Percentiles rank a stretch among this genome's conserved stretches.
Evolutionary conservation across 2,329 filamentous ascomycete species (phyloP).

Genomic region (Cercospora citrullina): DNA sequence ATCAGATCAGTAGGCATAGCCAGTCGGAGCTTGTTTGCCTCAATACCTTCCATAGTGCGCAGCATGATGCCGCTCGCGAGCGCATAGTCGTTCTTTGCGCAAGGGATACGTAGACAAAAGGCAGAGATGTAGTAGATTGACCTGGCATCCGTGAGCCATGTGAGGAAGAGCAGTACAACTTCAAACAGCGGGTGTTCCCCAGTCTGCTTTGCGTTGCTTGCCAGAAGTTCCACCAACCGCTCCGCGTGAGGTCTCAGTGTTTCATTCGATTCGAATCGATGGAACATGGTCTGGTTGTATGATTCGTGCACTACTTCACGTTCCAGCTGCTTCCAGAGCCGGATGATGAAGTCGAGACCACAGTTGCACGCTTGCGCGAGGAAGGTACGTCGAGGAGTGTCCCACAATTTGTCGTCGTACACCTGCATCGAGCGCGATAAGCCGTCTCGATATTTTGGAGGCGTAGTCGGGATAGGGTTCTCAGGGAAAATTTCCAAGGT

Average conservation of each 20-base stretch:
- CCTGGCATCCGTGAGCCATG: neutral
- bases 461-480: neutral
- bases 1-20: neutral
- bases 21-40: neutral
- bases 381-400: neutral
- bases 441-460: neutral
- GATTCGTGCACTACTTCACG: constrained; percentile 5
- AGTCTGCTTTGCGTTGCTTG: neutral
- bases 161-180: constrained; percentile 1
- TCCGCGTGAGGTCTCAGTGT: neutral
- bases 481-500: neutral
- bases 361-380: constrained; percentile 2
- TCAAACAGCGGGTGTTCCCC: neutral
- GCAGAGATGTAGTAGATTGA: constrained; percentile 4
- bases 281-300: neutral
- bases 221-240: neutral
- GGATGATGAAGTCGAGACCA: neutral
- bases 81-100: neutral
- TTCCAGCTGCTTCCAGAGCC: constrained; percentile 4
- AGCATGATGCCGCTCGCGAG: neutral
- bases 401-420: neutral
- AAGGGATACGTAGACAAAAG: neutral
- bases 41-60: neutral
- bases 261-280: neutral
- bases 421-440: neutral